Evolutionary conservation across 352 stramenopile species (phyloP).

Genomic region (Globisporangium polare): DNA sequence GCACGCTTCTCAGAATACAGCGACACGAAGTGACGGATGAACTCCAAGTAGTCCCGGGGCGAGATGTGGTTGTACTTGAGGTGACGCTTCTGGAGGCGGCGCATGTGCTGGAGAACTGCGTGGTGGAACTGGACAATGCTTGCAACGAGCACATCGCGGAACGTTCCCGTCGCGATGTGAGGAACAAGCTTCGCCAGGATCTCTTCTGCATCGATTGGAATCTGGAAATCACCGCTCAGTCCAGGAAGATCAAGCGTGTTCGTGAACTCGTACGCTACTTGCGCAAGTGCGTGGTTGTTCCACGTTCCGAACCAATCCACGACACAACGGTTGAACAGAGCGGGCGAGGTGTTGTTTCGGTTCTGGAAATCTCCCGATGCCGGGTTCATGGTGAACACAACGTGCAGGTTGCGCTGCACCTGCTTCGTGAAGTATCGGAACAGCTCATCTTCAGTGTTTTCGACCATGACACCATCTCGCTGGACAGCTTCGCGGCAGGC

Average conservation of each 20-base stretch:
- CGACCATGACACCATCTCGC: slow-evolving; percentile 83
- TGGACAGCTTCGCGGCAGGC: slow-evolving; percentile 94
- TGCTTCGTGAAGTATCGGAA: slow-evolving; percentile 97
- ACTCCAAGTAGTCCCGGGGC: slow-evolving; percentile 91
- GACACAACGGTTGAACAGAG: slow-evolving; percentile 99
- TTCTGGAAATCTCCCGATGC: slow-evolving; percentile 95
- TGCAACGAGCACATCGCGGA: slow-evolving; percentile 76
- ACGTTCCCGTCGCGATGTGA: slow-evolving; percentile 63
- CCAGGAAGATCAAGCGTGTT: slow-evolving; percentile 93
- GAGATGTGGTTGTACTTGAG: slow-evolving; percentile 90
- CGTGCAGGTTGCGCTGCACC: slow-evolving; percentile 99
- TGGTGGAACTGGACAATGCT: slow-evolving; percentile 89
- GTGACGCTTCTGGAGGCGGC: slow-evolving; percentile 80
- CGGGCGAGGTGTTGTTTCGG: slow-evolving; percentile 98
- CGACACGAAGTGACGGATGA: slow-evolving; percentile 88
- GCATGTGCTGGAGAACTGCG: slow-evolving; percentile 81
- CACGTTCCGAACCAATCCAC: slow-evolving; percentile 99
- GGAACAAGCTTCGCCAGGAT: slow-evolving; percentile 57
- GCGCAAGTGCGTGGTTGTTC: slow-evolving; percentile 96
- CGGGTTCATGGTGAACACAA: slow-evolving; percentile 99
- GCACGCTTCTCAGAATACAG: slow-evolving; percentile 91
- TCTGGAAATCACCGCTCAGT: slow-evolving; percentile 57
- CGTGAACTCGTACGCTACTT: slow-evolving; percentile 98
- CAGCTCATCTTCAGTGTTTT: slow-evolving; percentile 94
- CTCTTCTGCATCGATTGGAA: slow-evolving; percentile 41